Conservation (phyloP, 2,329 filamentous ascomycete genomes). For the Epichloe brachyelytri region DNA sequence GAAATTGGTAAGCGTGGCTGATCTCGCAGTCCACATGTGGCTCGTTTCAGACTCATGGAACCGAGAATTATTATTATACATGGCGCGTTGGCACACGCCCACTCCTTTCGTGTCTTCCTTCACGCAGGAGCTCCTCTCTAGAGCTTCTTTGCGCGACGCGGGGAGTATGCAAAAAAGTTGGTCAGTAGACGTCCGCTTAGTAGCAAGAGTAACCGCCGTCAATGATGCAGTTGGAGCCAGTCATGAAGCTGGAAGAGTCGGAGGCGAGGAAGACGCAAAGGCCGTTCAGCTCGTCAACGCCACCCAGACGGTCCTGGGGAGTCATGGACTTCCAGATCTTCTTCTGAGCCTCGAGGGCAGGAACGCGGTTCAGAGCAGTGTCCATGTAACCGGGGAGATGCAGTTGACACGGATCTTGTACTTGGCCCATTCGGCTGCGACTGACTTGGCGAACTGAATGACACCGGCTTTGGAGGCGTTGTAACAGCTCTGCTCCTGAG, state of each 20-base stretch:
- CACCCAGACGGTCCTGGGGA: slow-evolving; percentile 59
- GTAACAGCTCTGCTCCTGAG: slow-evolving; percentile 72
- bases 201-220: slow-evolving; percentile 58
- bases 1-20: not conserved
- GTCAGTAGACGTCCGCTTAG: slow-evolving; percentile 21
- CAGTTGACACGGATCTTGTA: slow-evolving; percentile 71
- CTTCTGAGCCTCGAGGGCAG: slow-evolving; percentile 68
- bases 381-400: slow-evolving; percentile 80
- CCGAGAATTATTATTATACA: not conserved
- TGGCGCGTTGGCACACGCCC: not conserved
- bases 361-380: slow-evolving; percentile 67
- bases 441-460: slow-evolving; percentile 64
- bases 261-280: slow-evolving; percentile 65
- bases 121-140: not conserved
- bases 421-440: slow-evolving; percentile 76
- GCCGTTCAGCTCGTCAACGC: slow-evolving; percentile 65
- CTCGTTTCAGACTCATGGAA: not conserved
- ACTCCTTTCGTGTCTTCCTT: no score
- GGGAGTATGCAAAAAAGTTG: not conserved
- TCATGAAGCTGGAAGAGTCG: slow-evolving; percentile 64
- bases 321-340: slow-evolving; percentile 66
- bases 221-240: slow-evolving; percentile 59
- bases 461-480: slow-evolving; percentile 75
- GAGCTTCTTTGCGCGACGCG: not conserved
- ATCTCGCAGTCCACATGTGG: not conserved